These are phyloP conservation scores for Boechera divaricarpa DNA, from an alignment of 345 rosid species.

Conservation along the genomic window DNA sequence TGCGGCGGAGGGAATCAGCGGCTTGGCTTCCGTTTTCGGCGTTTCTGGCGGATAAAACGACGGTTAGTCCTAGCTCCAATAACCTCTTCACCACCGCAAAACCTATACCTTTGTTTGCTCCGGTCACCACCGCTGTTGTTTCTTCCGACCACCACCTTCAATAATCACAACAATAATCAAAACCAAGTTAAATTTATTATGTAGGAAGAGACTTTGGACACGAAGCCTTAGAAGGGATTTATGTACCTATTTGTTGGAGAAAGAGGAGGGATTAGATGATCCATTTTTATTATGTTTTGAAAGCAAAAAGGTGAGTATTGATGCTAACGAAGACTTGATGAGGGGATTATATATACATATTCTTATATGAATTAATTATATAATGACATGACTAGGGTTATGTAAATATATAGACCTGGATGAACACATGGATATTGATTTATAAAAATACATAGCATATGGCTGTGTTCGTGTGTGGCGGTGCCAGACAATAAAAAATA, in stretches of 20 bases:
- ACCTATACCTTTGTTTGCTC: slow-evolving; percentile 91
- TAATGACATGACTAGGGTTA: slow-evolving; percentile 9
- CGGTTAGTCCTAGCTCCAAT: slow-evolving; percentile 67
- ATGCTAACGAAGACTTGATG: slow-evolving; percentile 11
- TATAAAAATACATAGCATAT: slow-evolving; percentile 3
- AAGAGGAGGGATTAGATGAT: slow-evolving; percentile 23
- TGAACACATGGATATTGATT: slow-evolving; percentile 11
- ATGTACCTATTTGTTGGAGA: slow-evolving; percentile 31
- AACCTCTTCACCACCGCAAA: slow-evolving; percentile 71
- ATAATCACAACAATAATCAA: background rate
- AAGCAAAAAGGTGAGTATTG: background rate
- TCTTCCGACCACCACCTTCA: slow-evolving; percentile 79
- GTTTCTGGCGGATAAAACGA: slow-evolving; percentile 76
- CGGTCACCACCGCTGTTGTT: slow-evolving; percentile 78
- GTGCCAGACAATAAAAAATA: slow-evolving; percentile 3
- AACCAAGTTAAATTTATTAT: background rate
- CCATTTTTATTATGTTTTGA: slow-evolving; percentile 18
- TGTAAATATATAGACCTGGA: slow-evolving; percentile 23
- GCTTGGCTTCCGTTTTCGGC: slow-evolving; percentile 60
- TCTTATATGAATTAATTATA: background rate
- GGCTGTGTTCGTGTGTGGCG: slow-evolving; percentile 20
- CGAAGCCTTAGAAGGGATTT: background rate
- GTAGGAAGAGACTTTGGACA: background rate
- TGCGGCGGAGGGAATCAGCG: slow-evolving; percentile 49
- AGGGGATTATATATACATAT: slow-evolving; percentile 17